Evolutionary conservation across 495 filamentous ascomycete species (phyloP), one percentile per base, ranked within the genome.

Genomic region (Aspergillus bertholletiae): DNA sequence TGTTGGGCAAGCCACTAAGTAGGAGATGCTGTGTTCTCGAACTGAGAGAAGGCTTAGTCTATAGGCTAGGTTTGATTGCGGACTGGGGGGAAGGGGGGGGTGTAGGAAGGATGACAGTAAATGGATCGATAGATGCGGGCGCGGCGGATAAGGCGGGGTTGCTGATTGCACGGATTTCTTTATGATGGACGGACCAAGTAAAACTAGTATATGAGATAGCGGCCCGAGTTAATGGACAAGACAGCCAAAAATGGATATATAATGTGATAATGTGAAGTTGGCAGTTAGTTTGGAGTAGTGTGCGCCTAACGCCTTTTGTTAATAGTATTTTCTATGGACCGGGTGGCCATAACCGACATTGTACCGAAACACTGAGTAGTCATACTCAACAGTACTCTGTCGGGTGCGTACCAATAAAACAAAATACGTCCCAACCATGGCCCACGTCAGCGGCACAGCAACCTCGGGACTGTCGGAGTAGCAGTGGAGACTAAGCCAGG

Each of bases 401-500:
- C n/a, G n/a, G n/a, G n/a, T n/a, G n/a, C n/a, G n/a, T 17, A 20
- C 35, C 40, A 40, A 51, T 26, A 26, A 43, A 51, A 17, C 21
- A 28, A 43, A 43, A 43, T 22, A 44, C 26, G 52, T 48, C 32
- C 43, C 44, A 48, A 39, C 22, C 21, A 34, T 46, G 51, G 49
- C n/a, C 24, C 23, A 15, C 18, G 27, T 49, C 15, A 32, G 23
- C 28, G 27, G 30, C 34, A 20, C n/a, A 54, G 35, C n/a, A 41
- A 41, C 32, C 52, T 37, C 45, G 52, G 52, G 23, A 30, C 21
- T 20, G 34, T 54, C 52, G 46, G 46, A 49, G 46, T 28, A 30
- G 28, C 46, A 18, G 46, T 49, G 46, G 34, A 22, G 21, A 20
- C 35, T 13, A 49, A 21, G 20, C n/a, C 18, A 21, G 46, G 18